Conservation (phyloP, 179 eudicot genomes). For the Vitellaria paradoxa region DNA sequence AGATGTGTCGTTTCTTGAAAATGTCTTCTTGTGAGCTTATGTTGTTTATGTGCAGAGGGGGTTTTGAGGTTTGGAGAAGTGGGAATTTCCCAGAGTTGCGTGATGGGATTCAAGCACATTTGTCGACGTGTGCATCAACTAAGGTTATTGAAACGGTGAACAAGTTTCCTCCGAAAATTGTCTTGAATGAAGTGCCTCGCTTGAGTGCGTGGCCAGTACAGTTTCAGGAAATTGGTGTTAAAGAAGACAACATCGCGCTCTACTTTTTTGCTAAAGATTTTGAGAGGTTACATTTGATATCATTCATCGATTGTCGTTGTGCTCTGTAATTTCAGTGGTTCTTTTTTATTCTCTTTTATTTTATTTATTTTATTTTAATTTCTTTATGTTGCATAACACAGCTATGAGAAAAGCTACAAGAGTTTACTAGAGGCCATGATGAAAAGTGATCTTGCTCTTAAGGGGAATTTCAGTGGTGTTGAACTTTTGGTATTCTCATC, state of each 20-base stretch:
- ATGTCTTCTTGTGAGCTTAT: slow-evolving; percentile 5
- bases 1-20: background rate
- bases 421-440: slow-evolving; percentile 72
- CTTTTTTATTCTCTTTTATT: background rate
- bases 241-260: slow-evolving; percentile 75
- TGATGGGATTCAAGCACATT: slow-evolving; percentile 90
- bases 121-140: slow-evolving; percentile 71
- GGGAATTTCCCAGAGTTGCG: slow-evolving; percentile 45
- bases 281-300: slow-evolving; percentile 50
- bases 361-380: background rate
- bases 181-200: slow-evolving; percentile 73
- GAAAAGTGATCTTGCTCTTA: slow-evolving; percentile 79
- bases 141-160: slow-evolving; percentile 69
- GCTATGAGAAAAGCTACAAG: slow-evolving; percentile 85
- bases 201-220: slow-evolving; percentile 72
- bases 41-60: slow-evolving; percentile 58
- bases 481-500: slow-evolving; percentile 93
- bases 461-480: slow-evolving; percentile 66
- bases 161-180: slow-evolving; percentile 56
- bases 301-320: background rate
- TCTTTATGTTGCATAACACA: slow-evolving; percentile 31
- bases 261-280: slow-evolving; percentile 92
- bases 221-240: slow-evolving; percentile 67
- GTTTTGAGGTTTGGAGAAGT: slow-evolving; percentile 72
- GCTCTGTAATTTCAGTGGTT: slow-evolving; percentile 3